Base-by-base conservation (phyloP, 106 monocot genomes). In the Gastrodia elata region DNA sequence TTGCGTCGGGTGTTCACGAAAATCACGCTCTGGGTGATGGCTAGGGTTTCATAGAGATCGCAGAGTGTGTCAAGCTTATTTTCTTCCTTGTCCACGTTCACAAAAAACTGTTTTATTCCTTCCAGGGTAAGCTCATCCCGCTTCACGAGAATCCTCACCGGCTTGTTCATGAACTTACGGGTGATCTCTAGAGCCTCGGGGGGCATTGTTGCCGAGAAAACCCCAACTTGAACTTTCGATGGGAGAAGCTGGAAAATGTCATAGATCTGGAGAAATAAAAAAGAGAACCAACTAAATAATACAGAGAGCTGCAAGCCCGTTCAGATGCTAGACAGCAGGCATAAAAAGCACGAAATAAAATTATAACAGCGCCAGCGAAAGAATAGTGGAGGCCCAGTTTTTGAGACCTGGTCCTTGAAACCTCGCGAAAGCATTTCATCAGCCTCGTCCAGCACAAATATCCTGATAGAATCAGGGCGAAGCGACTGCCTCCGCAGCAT, bases 201-300 rank as follows among this genome's bases (percentile, higher is more conserved):
- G 7, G 76, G 76, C 76, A 76, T 76, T 8, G 76, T 76, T 9
- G 84, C 80, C 25, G 80, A 84, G 80, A 84, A 84, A 38, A 84
- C 84, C 6, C 84, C 84, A 38, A 84, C 84, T 52, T 84, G 80
- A 70, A 84, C 64, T 38, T 77, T 84, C 3, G 74, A 39, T 1
- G 84, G 84, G 8, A 84, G 84, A 33, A 84, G 80, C 74, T 84
- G 84, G 76, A 84, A 84, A 32, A 84, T 84, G 25, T 84, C 83
- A 46, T 84, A 84, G 40, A 84, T 84, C 83, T 82, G 28, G 38
- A 68, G 68, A 68, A 3, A 10, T 1, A 35, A 38, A 38, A 37
- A 68, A 38, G 14, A 38, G 38, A 39, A 38, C n/a, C 36, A 68
- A 68, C 15, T 38, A 68, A 22, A 68, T 28, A 68, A 7, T 49